These are phyloP conservation scores for Clarireedia monteithiana DNA, from an alignment of 2,329 filamentous ascomycete genomes.

Conservation along the genomic window DNA sequence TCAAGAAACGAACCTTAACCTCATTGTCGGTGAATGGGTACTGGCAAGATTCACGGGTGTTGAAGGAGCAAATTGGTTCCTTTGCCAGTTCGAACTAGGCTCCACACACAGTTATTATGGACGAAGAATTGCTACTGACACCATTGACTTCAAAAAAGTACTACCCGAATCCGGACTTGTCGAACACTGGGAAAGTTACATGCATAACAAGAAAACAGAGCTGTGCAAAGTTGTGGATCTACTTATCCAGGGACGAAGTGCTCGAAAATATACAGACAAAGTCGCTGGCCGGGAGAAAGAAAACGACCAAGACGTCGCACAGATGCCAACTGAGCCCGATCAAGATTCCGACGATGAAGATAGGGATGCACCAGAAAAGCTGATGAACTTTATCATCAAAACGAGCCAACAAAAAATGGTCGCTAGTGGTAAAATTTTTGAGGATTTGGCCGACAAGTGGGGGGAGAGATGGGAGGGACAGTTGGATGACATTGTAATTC, in stretches of 20 bases:
- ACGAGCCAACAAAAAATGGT: constrained; percentile 1
- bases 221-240: constrained; percentile 10
- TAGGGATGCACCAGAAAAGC: constrained; percentile 1
- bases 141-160: constrained; percentile 15
- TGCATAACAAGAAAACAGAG: constrained; percentile 14
- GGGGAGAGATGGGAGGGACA: constrained; percentile 23
- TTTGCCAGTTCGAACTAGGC: constrained; percentile 29
- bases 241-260: neutral
- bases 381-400: constrained; percentile 2
- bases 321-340: neutral
- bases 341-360: constrained; percentile 11
- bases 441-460: constrained; percentile 25
- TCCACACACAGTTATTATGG: constrained; percentile 26
- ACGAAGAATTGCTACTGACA: constrained; percentile 14
- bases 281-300: neutral
- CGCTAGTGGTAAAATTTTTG: constrained; percentile 19
- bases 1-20: constrained; percentile 23
- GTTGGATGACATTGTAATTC: constrained; percentile 26
- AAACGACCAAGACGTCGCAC: neutral
- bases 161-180: constrained; percentile 12
- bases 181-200: constrained; percentile 13
- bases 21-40: constrained; percentile 30
- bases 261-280: constrained; percentile 9
- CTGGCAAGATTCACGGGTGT: constrained; percentile 28
- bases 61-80: constrained; percentile 29